Percentiles rank a stretch among this genome's conserved stretches.
Conservation (phyloP, 345 rosid genomes). For the Cardamine occulta region DNA sequence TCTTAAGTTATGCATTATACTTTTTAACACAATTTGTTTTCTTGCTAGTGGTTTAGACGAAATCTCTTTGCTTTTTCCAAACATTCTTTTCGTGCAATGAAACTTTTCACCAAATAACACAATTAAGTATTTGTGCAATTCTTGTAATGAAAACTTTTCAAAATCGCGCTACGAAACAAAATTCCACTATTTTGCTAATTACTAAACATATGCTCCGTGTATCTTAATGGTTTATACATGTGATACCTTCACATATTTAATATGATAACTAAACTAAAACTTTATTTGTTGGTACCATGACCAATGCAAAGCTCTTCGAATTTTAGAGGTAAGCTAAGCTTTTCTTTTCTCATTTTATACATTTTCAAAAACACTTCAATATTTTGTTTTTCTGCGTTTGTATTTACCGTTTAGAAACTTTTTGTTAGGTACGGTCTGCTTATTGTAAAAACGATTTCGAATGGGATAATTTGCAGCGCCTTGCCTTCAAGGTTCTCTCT, state of each 20-base stretch:
- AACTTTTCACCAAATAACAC: background rate
- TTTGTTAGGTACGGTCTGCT: constrained; percentile 72
- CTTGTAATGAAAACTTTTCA: too few relatives aligned
- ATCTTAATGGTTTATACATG: background rate
- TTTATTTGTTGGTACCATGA: too few relatives aligned
- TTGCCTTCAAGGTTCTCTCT: constrained; percentile 58
- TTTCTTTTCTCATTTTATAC: too few relatives aligned
- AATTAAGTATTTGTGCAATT: too few relatives aligned
- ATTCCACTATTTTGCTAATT: background rate
- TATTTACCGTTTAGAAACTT: background rate
- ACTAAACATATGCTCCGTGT: background rate
- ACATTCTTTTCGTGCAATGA: constrained; percentile 1
- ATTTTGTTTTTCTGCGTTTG: background rate
- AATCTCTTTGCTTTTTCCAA: background rate
- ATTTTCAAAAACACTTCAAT: too few relatives aligned
- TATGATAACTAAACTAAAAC: too few relatives aligned
- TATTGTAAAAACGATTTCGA: constrained; percentile 85
- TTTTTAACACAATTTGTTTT: background rate
- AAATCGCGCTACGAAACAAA: too few relatives aligned
- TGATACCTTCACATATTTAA: too few relatives aligned
- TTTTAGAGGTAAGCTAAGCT: too few relatives aligned
- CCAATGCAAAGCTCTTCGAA: too few relatives aligned
- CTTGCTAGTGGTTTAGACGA: background rate
- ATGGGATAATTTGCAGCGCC: constrained; percentile 73
- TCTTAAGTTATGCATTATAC: background rate